Evolutionary conservation across 2,329 filamentous ascomycete genomes (phyloP), one percentile per base, ranked within the genome.

Genomic region (Aspergillus fumigatiaffinis): DNA sequence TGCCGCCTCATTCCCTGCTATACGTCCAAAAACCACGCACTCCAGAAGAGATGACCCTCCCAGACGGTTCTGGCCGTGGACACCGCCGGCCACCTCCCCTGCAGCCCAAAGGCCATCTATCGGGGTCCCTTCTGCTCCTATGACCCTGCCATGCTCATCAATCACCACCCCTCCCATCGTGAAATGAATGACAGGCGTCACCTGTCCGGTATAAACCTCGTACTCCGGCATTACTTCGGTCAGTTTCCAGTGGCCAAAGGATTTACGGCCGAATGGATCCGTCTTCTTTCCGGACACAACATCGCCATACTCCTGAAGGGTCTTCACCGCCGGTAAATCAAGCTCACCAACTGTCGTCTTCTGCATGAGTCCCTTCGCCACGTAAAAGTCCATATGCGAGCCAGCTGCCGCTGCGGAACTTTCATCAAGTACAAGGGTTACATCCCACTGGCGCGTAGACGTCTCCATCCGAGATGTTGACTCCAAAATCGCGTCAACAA

Each of bases 131-230:
- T 72, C 66, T 7, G 67, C 66, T 5, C 74, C 70, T 12, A 88
- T 64, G 0, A 87, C 79, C 60, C 82, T 79, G 1, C 79, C 77
- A 48, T 78, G 73, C 6, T 80, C 73, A 62, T 84, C 82, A 61
- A 87, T 84, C 2, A 81, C 74, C 0, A 81, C 84, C 0, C 85
- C 85, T 4, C 85, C 85, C 85, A 88, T 88, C 1, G 85, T 87
- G 63, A 87, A 88, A 64, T 88, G 85, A 2, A 84, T 78, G 0
- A 87, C 83, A 0, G 85, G 85, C 4, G 86, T 88, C 1, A 88
- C 83, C 1, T 69, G 77, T 0, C 85, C 86, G 0, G 87, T 69
- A 58, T 83, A 86, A 0, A 87, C 74, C 28, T 83, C 77, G 3
- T 82, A 77, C 0, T 86, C 81, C 0, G 76, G 70, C 38, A 75